Percentiles rank a stretch among this genome's conserved stretches.
Evolutionary conservation across 768 basidiomycete species (phyloP).

Genomic region (Boletus rex-veris): DNA sequence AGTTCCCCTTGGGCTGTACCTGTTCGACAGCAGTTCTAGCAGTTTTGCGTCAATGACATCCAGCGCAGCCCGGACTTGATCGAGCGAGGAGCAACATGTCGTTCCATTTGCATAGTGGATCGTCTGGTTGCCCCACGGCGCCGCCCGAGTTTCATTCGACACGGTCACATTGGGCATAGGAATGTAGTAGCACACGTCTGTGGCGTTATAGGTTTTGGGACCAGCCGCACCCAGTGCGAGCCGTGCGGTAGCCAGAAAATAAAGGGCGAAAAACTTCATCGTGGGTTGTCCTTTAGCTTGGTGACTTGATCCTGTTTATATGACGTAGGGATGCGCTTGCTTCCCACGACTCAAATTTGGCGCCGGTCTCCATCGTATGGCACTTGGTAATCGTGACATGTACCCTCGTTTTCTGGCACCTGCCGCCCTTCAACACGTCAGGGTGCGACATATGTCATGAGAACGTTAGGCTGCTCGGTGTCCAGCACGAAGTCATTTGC

Average conservation of each 20-base stretch:
- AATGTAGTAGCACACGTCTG: slow-evolving; percentile 16
- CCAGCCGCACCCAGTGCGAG: background rate
- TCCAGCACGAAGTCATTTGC: too few relatives aligned
- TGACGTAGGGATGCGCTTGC: too few relatives aligned
- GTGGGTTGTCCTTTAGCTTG: background rate
- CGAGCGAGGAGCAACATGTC: slow-evolving; percentile 25
- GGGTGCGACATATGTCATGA: too few relatives aligned
- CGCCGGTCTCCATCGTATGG: too few relatives aligned
- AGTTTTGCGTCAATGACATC: slow-evolving; percentile 18
- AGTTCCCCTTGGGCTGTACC: background rate
- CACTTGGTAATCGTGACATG: too few relatives aligned
- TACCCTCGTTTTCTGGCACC: too few relatives aligned
- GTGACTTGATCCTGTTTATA: too few relatives aligned
- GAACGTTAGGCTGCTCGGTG: too few relatives aligned
- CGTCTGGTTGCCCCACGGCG: slow-evolving; percentile 23
- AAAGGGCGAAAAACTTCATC: background rate
- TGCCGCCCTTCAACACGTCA: too few relatives aligned
- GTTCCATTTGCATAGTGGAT: slow-evolving; percentile 20
- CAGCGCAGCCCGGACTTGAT: slow-evolving; percentile 15
- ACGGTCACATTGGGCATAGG: slow-evolving; percentile 12
- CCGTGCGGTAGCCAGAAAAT: background rate
- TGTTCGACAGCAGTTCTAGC: slow-evolving; percentile 18
- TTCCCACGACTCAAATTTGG: too few relatives aligned
- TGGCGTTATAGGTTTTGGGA: background rate
- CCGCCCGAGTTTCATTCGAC: slow-evolving; percentile 16